phyloP scores from a whole-genome alignment of 257 asterid genomes.

The Capsicum baccatum region DNA sequence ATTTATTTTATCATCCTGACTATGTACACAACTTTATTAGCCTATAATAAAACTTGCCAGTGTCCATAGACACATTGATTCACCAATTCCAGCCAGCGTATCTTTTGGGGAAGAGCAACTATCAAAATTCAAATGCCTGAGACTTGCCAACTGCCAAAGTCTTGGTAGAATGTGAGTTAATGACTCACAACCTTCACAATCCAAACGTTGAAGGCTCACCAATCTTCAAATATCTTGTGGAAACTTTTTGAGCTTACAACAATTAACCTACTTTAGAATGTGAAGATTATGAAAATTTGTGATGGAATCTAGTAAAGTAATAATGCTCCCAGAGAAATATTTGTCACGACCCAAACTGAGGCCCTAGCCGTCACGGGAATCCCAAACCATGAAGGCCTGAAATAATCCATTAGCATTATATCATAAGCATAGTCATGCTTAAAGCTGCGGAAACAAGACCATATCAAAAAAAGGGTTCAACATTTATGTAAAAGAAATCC shows the following conservation, averaged over 20 bases:
- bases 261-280: background rate
- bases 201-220: background rate
- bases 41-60: background rate
- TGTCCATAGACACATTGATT: constrained; percentile 7
- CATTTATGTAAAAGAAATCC: too few species aligned
- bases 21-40: background rate
- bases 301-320: constrained; percentile 22
- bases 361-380: too few species aligned
- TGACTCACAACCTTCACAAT: background rate
- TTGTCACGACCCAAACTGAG: too few species aligned
- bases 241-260: background rate
- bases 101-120: background rate
- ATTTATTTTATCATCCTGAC: too few species aligned
- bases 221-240: constrained; percentile 15
- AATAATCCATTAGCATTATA: too few species aligned
- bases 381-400: too few species aligned
- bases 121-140: background rate
- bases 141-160: constrained; percentile 10
- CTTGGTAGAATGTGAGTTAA: constrained; percentile 20
- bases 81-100: constrained; percentile 24
- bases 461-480: too few species aligned
- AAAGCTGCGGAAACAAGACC: too few species aligned
- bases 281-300: constrained; percentile 21
- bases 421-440: too few species aligned
- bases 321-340: background rate